Evolutionary conservation across 108 stramenopile genomes (phyloP), one percentile per base, ranked within the genome.

Genomic region (Cyclotella cryptica): DNA sequence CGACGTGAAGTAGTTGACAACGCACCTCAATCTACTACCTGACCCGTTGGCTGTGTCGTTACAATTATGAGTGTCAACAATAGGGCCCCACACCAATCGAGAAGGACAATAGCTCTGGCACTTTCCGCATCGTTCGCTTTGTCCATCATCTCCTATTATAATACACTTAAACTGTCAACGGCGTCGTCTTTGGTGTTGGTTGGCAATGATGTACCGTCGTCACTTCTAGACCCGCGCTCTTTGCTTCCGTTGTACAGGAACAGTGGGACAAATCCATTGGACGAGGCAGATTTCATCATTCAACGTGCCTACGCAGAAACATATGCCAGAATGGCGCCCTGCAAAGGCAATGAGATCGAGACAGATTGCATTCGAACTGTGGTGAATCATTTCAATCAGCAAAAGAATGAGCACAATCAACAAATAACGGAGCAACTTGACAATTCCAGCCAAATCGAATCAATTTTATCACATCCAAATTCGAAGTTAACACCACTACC

Each of bases 201-300:
- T 21, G 39, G 40, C 12, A 5, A 52, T 53, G 30, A 53, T 35
- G 3, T 43, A 27, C 49, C 67, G 7, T 17, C 52, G 26, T 22
- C 49, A 3, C 7, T 29, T 18, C 4, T 35, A 17, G 51, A 52
- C 27, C 57, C 18, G 13, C n/a, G 10, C 10, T 45, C 41, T 44
- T 40, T 44, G 10, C 27, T 1, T 29, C 51, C 24, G 45, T 22
- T 17, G 7, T 28, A 51, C 17, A 13, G 30, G 15, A 63, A 13
- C 2, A 28, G 49, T 8, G 49, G 49, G 18, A 51, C 26, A 15
- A 18, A 59, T 53, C 74, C 74, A 35, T 29, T 75, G 1, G 72
- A 81, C 58, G 81, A 82, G 46, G 74, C 81, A 2, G 54, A 82
- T 46, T 68, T 66, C 45, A 82, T 82, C 53, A 75, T 82, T 26